Conservation (phyloP, 345 rosid genomes). For the Linum trigynum region DNA sequence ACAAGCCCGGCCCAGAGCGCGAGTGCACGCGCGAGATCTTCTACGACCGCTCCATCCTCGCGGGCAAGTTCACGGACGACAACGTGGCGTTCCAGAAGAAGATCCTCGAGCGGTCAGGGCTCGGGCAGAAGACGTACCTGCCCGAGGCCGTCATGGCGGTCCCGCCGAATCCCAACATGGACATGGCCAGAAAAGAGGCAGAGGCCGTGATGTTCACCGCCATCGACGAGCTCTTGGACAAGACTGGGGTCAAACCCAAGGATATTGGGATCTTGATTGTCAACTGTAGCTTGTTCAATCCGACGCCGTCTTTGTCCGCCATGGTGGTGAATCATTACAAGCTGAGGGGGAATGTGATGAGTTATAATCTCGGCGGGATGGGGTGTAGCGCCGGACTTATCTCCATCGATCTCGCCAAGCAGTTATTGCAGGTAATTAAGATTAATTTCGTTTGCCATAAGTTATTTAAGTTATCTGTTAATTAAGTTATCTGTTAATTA, state of each 20-base stretch:
- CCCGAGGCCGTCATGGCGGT: conserved; percentile 56
- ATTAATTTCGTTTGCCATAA: background rate
- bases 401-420: conserved; percentile 62
- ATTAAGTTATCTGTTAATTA: no score
- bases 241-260: conserved; percentile 51
- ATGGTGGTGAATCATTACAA: conserved; percentile 58
- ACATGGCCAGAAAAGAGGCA: conserved; percentile 55
- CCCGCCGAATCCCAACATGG: conserved; percentile 52
- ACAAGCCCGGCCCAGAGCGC: conserved; percentile 33
- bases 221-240: conserved; percentile 45
- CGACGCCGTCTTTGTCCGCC: conserved; percentile 61
- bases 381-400: conserved; percentile 71
- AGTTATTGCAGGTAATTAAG: conserved; percentile 40
- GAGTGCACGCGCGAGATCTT: conserved; percentile 36
- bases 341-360: conserved; percentile 57
- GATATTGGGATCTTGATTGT: conserved; percentile 55
- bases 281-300: conserved; percentile 60
- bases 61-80: conserved; percentile 44
- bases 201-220: conserved; percentile 62
- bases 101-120: conserved; percentile 70
- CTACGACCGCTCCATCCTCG: conserved; percentile 34
- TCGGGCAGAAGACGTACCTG: conserved; percentile 65
- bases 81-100: conserved; percentile 71
- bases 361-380: conserved; percentile 66
- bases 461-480: no score